Evolutionary conservation across 192 early-diverging fungal species (phyloP).

Genomic region (Neocallimastix lanati): DNA sequence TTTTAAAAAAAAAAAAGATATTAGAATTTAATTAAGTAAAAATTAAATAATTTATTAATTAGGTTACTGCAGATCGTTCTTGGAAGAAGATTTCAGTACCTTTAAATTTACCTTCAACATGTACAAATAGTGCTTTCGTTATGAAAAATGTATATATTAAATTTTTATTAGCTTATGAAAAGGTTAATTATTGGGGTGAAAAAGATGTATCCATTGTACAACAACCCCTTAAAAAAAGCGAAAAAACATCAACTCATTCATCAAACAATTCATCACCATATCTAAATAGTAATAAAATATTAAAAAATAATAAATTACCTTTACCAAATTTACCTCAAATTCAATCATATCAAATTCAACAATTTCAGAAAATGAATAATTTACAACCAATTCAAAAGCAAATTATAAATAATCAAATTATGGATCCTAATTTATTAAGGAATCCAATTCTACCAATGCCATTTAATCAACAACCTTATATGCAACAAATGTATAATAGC

Average conservation of each 20-base stretch:
- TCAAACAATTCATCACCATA: neutral
- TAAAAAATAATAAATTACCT: neutral
- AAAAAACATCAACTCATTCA: neutral
- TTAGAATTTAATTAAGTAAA: too few relatives aligned
- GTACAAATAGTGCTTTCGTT: slow-evolving; percentile 65
- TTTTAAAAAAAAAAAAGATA: too few relatives aligned
- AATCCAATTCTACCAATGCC: neutral
- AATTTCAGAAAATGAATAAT: slow-evolving; percentile 1
- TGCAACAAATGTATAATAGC: neutral
- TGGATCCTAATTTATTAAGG: neutral
- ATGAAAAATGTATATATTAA: slow-evolving; percentile 55
- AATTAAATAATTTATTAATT: too few relatives aligned
- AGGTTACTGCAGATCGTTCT: slow-evolving; percentile 47
- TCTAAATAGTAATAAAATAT: neutral
- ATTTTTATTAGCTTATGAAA: slow-evolving; percentile 43
- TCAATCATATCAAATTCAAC: slow-evolving; percentile 1
- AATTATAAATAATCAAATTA: neutral
- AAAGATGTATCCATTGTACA: neutral
- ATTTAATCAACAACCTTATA: neutral
- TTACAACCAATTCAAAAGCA: neutral
- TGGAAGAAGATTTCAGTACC: slow-evolving; percentile 54
- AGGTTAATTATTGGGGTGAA: slow-evolving; percentile 28
- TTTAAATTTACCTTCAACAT: slow-evolving; percentile 64
- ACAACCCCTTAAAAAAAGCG: neutral
- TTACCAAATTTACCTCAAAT: neutral